Conservation (phyloP, 2,329 filamentous ascomycete genomes). For the Shiraia sp. region DNA sequence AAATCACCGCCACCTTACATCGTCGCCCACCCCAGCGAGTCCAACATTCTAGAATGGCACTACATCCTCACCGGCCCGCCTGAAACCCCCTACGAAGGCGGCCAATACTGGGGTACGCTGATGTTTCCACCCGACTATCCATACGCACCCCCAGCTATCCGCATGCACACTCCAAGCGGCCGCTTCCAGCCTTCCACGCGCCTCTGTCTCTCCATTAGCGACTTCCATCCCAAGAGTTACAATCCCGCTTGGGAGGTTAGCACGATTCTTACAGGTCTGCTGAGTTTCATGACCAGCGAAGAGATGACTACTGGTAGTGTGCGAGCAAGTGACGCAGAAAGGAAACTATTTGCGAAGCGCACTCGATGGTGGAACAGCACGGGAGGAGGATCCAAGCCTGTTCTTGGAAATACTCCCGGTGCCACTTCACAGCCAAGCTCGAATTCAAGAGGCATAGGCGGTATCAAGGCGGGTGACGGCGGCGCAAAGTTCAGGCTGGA, state of each 20-base stretch:
- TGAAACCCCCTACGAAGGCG: slow-evolving; percentile 88
- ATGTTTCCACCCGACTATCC: slow-evolving; percentile 96
- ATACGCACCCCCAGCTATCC: slow-evolving; percentile 94
- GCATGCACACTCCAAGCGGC: slow-evolving; percentile 97
- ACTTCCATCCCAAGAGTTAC: slow-evolving; percentile 97
- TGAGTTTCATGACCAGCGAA: slow-evolving; percentile 98
- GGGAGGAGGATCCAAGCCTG: slow-evolving; percentile 73
- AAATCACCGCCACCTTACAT: slow-evolving; percentile 88
- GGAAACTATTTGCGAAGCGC: slow-evolving; percentile 74
- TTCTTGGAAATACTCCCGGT: background rate
- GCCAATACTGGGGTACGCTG: slow-evolving; percentile 97
- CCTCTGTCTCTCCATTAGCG: slow-evolving; percentile 92
- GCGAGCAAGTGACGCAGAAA: slow-evolving; percentile 74
- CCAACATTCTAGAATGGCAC: slow-evolving; percentile 93
- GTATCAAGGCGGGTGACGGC: slow-evolving; percentile 86
- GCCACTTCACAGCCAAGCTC: slow-evolving; percentile 44
- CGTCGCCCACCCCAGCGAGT: slow-evolving; percentile 83
- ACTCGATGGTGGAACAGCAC: slow-evolving; percentile 97
- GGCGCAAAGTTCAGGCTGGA: slow-evolving; percentile 86
- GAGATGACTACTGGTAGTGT: slow-evolving; percentile 97
- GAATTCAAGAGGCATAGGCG: slow-evolving; percentile 64
- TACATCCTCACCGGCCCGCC: slow-evolving; percentile 95
- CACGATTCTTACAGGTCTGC: slow-evolving; percentile 89
- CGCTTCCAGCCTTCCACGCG: slow-evolving; percentile 92
- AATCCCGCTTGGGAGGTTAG: slow-evolving; percentile 98